A percentile compares a stretch with the other conserved stretches of the same genome.
phyloP scores from a whole-genome alignment of 306 rosid genomes.

The Fragaria ananassa region DNA sequence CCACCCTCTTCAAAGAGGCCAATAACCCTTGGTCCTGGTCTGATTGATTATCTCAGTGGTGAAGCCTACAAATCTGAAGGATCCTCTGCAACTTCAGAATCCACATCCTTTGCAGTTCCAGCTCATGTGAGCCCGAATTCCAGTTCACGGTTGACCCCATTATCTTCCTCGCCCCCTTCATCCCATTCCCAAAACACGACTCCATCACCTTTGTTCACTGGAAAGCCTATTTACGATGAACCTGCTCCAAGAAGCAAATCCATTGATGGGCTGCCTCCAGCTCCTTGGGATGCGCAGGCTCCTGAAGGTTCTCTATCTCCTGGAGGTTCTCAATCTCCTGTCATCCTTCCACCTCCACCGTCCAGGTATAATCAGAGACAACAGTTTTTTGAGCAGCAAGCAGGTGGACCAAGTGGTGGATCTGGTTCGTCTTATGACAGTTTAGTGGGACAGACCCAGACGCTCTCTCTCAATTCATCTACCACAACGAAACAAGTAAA shows the following conservation, averaged over 20 bases:
- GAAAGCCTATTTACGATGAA: slow-evolving; percentile 63
- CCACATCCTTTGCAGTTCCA: slow-evolving; percentile 40
- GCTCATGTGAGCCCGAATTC: slow-evolving; percentile 40
- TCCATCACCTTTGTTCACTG: slow-evolving; percentile 36
- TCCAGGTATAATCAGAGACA: slow-evolving; percentile 70
- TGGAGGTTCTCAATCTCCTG: slow-evolving; percentile 34
- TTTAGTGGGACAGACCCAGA: slow-evolving; percentile 71
- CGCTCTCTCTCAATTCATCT: slow-evolving; percentile 60
- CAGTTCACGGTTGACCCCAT: slow-evolving; percentile 31
- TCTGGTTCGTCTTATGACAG: slow-evolving; percentile 65
- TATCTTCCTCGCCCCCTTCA: slow-evolving; percentile 44
- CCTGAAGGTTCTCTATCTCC: slow-evolving; percentile 16
- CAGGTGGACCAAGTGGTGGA: slow-evolving; percentile 42
- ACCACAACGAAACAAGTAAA: slow-evolving; percentile 59
- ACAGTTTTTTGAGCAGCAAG: slow-evolving; percentile 63
- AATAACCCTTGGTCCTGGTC: slow-evolving; percentile 45
- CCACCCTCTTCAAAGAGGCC: slow-evolving; percentile 80
- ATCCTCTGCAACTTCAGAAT: slow-evolving; percentile 36
- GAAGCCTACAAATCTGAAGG: slow-evolving; percentile 68
- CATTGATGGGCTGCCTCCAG: slow-evolving; percentile 56
- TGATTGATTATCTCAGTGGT: slow-evolving; percentile 89
- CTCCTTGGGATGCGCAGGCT: slow-evolving; percentile 65
- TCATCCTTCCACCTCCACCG: slow-evolving; percentile 74
- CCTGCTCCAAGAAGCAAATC: slow-evolving; percentile 54
- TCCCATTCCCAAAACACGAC: slow-evolving; percentile 33